Base-by-base conservation (phyloP, 2,329 filamentous ascomycete genomes). In the Cucurbitaria berberidis region DNA sequence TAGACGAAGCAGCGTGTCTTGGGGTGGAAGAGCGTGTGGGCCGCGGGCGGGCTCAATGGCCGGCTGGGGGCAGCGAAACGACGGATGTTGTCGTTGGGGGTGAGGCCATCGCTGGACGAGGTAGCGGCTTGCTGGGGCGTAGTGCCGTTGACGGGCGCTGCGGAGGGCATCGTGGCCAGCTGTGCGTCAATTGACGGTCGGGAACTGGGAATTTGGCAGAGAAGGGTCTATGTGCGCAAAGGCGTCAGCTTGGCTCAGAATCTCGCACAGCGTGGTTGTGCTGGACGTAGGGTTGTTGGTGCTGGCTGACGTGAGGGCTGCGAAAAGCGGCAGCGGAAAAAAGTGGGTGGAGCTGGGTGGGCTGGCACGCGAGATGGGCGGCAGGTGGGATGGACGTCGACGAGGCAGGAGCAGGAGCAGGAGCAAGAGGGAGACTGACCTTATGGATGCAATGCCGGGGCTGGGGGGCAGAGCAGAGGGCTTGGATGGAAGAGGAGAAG, bases 1-100 rank as follows among this genome's bases (percentile, higher is more conserved):
- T 99, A 99, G 80, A 99, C 95, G 78, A 99, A 96, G 85, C 95
- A 98, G 93, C 95, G 86, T 77, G 95, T 98, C 90, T 98, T 99
- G 81, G 93, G 88, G 85, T 95, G 95, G 88, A 98, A 99, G 75
- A 99, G 91, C 59, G 90, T 89, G 80, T 97, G 91, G 74, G 87
- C 84, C 66, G 91, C 88, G 60, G 89, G 87, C 68, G 95, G 95
- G 84, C 90, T 96, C 81, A 96, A 80, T 62, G 92, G 91, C 74
- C 95, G 87, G 82, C 91, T 96, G 68, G 95, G 91, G 72, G 93
- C 91, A 70, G 88, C 86, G 80, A 99, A 99, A 70, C 95, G 92
- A 79, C 90, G 89, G 81, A 99, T 98, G 83, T 98, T 98, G 84
- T 99, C 95, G 84, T 99, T 97, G 79, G 91, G 93, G 76, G 89